Evolutionary conservation across 805 yeast genomes (phyloP).

Genomic region (Candida corydali): DNA sequence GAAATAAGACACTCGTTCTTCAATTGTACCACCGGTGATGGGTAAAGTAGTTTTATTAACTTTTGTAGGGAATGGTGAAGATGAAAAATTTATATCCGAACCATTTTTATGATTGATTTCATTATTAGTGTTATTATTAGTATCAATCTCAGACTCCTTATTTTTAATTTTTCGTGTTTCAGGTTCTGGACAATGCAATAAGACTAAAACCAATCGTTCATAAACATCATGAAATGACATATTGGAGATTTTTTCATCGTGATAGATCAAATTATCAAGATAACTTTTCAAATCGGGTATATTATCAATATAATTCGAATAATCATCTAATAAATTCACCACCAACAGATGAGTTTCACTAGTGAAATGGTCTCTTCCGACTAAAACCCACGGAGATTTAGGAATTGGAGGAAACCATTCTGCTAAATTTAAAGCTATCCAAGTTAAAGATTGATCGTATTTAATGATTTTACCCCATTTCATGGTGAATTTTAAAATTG

Average conservation of each 20-base stretch:
- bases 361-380: constrained; percentile 44
- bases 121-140: not conserved
- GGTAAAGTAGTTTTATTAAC: constrained; percentile 40
- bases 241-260: constrained; percentile 20
- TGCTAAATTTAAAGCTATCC: constrained; percentile 85
- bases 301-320: constrained; percentile 33
- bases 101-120: no score
- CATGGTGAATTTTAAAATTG: constrained; percentile 59
- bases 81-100: not conserved
- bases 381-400: constrained; percentile 49
- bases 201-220: constrained; percentile 71
- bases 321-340: constrained; percentile 33
- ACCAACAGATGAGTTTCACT: constrained; percentile 16
- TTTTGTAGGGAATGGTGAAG: constrained; percentile 12
- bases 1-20: constrained; percentile 66
- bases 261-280: constrained; percentile 20
- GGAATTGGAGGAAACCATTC: constrained; percentile 80
- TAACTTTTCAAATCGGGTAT: constrained; percentile 21
- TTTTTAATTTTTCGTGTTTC: constrained; percentile 5
- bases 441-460: constrained; percentile 78
- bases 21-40: constrained; percentile 58
- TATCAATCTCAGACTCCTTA: constrained; percentile 1
- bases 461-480: constrained; percentile 79
- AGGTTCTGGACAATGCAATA: constrained; percentile 68
- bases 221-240: constrained; percentile 64